Percentiles rank a stretch among this genome's conserved stretches.
These are phyloP conservation scores for Penicillium thymicola DNA, from an alignment of 2,329 filamentous ascomycete genomes.

Conservation along the genomic window DNA sequence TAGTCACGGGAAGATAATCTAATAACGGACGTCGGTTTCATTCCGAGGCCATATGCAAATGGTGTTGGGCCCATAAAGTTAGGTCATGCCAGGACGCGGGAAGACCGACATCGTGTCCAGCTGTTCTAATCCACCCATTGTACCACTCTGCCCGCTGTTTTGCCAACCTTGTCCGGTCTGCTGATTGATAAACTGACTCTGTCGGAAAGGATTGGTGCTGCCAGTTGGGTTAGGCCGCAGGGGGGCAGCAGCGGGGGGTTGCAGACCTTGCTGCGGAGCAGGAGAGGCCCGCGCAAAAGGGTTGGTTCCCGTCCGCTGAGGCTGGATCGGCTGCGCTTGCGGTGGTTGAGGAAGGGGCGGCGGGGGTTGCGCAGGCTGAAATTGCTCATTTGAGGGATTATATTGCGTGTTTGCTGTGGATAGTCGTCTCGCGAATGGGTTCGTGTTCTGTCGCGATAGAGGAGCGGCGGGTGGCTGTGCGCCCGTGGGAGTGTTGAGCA, in stretches of 20 bases:
- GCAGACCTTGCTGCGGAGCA: slow-evolving; percentile 32
- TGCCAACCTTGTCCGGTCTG: slow-evolving; percentile 88
- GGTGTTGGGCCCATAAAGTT: neutral
- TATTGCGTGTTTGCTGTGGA: slow-evolving; percentile 36
- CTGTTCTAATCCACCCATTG: slow-evolving; percentile 72
- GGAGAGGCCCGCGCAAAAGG: slow-evolving; percentile 61
- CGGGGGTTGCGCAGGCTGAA: slow-evolving; percentile 25
- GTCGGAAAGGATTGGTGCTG: slow-evolving; percentile 90
- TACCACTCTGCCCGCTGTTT: slow-evolving; percentile 65
- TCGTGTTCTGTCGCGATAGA: slow-evolving; percentile 67
- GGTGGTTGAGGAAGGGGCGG: slow-evolving; percentile 40
- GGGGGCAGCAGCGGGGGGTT: slow-evolving; percentile 38
- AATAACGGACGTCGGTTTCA: slow-evolving; percentile 1
- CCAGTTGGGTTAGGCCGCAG: slow-evolving; percentile 76
- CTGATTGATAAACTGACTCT: slow-evolving; percentile 86
- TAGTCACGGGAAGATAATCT: slow-evolving; percentile 5
- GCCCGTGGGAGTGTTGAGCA: slow-evolving; percentile 54
- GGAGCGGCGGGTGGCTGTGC: slow-evolving; percentile 46
- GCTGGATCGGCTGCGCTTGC: slow-evolving; percentile 44
- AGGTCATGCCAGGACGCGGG: slow-evolving; percentile 65
- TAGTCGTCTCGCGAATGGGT: slow-evolving; percentile 73
- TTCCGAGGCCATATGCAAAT: slow-evolving; percentile 1
- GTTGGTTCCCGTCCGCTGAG: slow-evolving; percentile 67
- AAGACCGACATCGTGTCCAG: slow-evolving; percentile 80
- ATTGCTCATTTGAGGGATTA: slow-evolving; percentile 19